phyloP scores from a whole-genome alignment of 257 asterid genomes.

The Nicotiana tomentosiformis region DNA sequence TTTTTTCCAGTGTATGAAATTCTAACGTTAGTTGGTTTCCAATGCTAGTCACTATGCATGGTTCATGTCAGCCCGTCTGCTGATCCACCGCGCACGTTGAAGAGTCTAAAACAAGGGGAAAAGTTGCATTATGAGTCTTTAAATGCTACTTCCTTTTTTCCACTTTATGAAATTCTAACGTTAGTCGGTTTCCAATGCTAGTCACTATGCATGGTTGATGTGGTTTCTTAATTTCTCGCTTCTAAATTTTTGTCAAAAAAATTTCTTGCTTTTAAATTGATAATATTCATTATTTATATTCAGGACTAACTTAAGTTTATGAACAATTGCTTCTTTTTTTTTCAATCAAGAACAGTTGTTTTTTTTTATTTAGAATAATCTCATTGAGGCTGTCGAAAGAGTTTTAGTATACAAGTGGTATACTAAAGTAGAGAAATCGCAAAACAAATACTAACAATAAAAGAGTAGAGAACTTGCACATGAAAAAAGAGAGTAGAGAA shows the following conservation, averaged over 20 bases:
- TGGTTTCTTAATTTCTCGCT: not conserved
- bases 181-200: not conserved
- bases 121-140: not conserved
- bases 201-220: not conserved
- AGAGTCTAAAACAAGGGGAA: not conserved
- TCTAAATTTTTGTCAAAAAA: not conserved
- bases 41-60: not conserved
- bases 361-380: not conserved
- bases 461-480: too few relatives aligned
- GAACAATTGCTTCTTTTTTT: not conserved
- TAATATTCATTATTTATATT: not conserved
- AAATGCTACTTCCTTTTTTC: not conserved
- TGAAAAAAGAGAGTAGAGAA: not conserved
- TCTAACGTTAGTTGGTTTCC: not conserved
- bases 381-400: not conserved
- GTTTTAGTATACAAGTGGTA: not conserved
- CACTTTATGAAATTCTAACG: not conserved
- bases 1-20: not conserved
- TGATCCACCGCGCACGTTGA: not conserved
- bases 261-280: too few relatives aligned
- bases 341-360: not conserved
- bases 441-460: not conserved
- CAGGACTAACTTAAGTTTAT: not conserved
- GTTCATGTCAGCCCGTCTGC: not conserved
- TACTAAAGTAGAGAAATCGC: not conserved